Evolutionary conservation across 1,284 basidiomycete genomes (phyloP).

Genomic region (Chalciporus piperatoides): DNA sequence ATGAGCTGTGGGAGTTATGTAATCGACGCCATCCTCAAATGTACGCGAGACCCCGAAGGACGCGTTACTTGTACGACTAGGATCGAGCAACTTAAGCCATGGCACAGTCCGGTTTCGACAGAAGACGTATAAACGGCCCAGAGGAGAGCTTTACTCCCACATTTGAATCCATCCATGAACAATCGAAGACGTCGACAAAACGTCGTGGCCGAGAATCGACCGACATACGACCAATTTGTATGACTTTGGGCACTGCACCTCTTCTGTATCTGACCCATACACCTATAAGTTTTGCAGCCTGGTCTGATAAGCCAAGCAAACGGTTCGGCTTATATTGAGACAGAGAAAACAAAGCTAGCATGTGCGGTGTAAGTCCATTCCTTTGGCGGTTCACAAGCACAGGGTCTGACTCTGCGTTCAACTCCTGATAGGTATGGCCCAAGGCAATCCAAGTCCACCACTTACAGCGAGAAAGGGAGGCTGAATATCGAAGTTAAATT

Average conservation of each 20-base stretch:
- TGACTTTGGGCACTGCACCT: conserved; percentile 28
- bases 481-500: conserved; percentile 97
- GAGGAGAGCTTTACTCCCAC: conserved; percentile 72
- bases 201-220: conserved; percentile 41
- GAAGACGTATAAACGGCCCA: conserved; percentile 85
- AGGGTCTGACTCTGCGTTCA: conserved; percentile 4
- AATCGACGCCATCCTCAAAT: conserved; percentile 9
- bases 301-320: conserved; percentile 91
- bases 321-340: conserved; percentile 94
- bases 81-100: neutral
- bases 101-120: conserved; percentile 65
- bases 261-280: conserved; percentile 12
- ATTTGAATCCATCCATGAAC: conserved; percentile 46
- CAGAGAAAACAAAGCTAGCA: conserved; percentile 84
- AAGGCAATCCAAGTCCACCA: conserved; percentile 74
- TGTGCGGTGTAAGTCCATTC: conserved; percentile 76
- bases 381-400: conserved; percentile 8
- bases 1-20: conserved; percentile 38
- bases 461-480: conserved; percentile 83
- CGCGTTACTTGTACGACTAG: neutral
- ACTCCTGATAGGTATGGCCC: conserved; percentile 79
- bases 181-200: conserved; percentile 8
- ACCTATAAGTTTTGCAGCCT: conserved; percentile 72
- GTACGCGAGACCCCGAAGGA: neutral
- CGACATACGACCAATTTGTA: conserved; percentile 84